Conservation (phyloP, 2,329 filamentous ascomycete species). For the Trichoderma citrinoviride region DNA sequence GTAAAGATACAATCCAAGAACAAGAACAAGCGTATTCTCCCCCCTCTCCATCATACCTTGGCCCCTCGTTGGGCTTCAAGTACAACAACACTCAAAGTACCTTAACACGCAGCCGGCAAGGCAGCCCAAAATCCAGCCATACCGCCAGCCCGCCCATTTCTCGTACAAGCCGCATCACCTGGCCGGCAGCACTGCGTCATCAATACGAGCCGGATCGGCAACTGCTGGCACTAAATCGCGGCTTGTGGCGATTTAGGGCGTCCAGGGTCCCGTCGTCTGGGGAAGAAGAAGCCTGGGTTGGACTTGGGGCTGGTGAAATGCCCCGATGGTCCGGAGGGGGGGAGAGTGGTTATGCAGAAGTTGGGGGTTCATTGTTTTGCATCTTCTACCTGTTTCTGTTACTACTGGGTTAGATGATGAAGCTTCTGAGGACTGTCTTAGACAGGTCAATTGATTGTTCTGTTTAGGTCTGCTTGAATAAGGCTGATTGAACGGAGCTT, state of each 20-base stretch:
- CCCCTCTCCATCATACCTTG: neutral
- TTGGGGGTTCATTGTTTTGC: neutral
- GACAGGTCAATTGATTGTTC: neutral
- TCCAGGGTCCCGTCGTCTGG: conserved; percentile 3
- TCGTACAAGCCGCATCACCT: conserved; percentile 17
- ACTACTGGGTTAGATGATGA: neutral
- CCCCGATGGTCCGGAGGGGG: conserved; percentile 6
- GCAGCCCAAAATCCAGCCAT: neutral
- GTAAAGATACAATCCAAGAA: neutral
- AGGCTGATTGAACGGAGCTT: neutral
- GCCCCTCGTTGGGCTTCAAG: neutral
- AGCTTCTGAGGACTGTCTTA: neutral
- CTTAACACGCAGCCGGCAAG: neutral
- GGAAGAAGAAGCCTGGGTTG: conserved; percentile 3
- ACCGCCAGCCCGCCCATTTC: conserved; percentile 13
- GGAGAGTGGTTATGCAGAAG: no score
- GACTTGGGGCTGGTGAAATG: neutral
- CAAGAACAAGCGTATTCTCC: neutral
- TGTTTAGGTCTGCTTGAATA: neutral
- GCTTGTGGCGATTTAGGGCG: conserved; percentile 12
- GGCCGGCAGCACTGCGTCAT: conserved; percentile 19
- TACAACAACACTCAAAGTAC: neutral
- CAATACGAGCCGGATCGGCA: conserved; percentile 22
- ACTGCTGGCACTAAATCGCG: conserved; percentile 7
- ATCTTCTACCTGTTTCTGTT: neutral